Conservation (phyloP, 371 early-diverging fungal species). For the Mortierella sp. region DNA sequence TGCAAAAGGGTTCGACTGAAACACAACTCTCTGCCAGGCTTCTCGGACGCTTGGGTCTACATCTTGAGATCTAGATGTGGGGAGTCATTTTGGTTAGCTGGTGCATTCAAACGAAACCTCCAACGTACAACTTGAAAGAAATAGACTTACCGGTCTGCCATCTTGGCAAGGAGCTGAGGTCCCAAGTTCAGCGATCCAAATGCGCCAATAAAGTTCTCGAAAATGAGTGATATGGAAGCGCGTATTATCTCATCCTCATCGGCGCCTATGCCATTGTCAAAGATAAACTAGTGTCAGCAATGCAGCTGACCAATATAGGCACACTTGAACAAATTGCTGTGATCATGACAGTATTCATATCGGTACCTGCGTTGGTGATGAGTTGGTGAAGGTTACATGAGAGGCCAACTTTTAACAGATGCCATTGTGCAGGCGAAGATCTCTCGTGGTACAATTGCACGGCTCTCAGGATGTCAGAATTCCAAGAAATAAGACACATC, state of each 20-base stretch:
- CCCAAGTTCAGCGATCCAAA: conserved; percentile 47
- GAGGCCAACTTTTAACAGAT: conserved; percentile 11
- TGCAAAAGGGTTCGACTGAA: conserved; percentile 48
- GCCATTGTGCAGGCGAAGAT: conserved; percentile 15
- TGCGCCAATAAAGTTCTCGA: conserved; percentile 38
- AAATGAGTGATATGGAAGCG: conserved; percentile 28
- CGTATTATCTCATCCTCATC: conserved; percentile 53
- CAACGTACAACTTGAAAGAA: background rate
- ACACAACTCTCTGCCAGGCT: conserved; percentile 38
- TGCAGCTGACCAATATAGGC: background rate
- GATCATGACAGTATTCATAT: background rate
- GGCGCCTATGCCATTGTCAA: conserved; percentile 16
- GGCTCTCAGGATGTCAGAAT: conserved; percentile 13
- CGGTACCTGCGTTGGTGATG: conserved; percentile 44
- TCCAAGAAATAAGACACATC: conserved; percentile 34
- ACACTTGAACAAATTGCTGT: background rate
- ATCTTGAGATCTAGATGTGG: conserved; percentile 30
- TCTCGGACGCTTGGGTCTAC: conserved; percentile 29
- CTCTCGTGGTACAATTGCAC: conserved; percentile 9
- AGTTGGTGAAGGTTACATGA: conserved; percentile 40
- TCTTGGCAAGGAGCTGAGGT: conserved; percentile 35
- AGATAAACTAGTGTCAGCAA: background rate
- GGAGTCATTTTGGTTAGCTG: background rate
- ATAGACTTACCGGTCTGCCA: conserved; percentile 39
- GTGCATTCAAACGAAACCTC: background rate